Base-by-base conservation (phyloP, 2,329 filamentous ascomycete species). In the Clarireedia sp. region DNA sequence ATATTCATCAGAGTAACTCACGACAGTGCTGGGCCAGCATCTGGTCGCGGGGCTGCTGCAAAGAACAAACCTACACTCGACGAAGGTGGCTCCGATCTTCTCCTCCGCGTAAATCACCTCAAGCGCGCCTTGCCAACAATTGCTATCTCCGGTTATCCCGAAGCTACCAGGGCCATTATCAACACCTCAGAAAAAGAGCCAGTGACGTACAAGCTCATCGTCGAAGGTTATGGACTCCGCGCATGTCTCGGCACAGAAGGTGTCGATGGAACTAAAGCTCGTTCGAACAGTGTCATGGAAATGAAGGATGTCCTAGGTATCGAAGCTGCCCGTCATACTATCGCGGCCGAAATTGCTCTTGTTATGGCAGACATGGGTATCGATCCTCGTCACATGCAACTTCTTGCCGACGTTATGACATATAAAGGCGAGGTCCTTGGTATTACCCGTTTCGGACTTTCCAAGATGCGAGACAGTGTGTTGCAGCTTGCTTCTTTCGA, bases 381-480 rank as follows among this genome's bases (percentile, higher is more conserved):
- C 66, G 94, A 99, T 72, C 92, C 91, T 45, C 88, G 94, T 55
- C 94, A 99, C 74, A 97, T 99, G 90, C 87, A 96, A 70, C 80
- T 99, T 17, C 82, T 99, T 1, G 92, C 94, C 10, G 94, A 99
- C 67, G 91, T 96, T 53, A 99, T 99, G 94, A 97, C 94, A 0
- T 97, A 92, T 79, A 97, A 96, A 75, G 94, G 94, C 50, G 92
- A 97, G 64, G 89, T 99, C 0, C 80, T 96, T 17, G 94, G 94
- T 51, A 99, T 99, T 69, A 99, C 94, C 2, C 86, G 94, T 33
- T 97, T 97, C 71, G 94, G 94, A 51, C 78, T 99, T 24, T 88
- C 90, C 56, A 99, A 97, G 78, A 97, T 96, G 87, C 81, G 94
- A 51, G 94, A 99, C 71, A 89, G 83, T 16, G 94, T 97, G 10